Conservation (phyloP, 805 yeast genomes). For the Ogataea glucozyma region DNA sequence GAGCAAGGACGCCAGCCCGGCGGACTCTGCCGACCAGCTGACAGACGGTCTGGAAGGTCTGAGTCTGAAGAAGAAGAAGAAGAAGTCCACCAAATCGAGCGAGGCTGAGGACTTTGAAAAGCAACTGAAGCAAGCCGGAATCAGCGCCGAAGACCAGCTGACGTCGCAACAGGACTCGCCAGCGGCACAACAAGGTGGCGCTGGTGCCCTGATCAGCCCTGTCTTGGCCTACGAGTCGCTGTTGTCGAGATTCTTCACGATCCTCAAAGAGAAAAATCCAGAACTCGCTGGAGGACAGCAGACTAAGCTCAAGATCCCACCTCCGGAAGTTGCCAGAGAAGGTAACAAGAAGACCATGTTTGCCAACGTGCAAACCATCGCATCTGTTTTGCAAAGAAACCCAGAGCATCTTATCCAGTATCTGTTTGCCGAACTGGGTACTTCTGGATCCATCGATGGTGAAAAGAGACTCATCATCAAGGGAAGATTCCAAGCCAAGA, state of each 20-base stretch:
- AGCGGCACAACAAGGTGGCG: conserved; percentile 24
- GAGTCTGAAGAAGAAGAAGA: conserved; percentile 79
- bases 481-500: conserved; percentile 98
- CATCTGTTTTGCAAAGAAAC: conserved; percentile 91
- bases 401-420: conserved; percentile 97
- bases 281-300: conserved; percentile 96
- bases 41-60: conserved; percentile 69
- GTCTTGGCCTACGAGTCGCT: conserved; percentile 67
- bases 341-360: conserved; percentile 96
- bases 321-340: conserved; percentile 95
- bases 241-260: conserved; percentile 79
- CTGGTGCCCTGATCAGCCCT: conserved; percentile 46
- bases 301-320: conserved; percentile 94
- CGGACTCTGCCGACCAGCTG: conserved; percentile 41
- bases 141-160: conserved; percentile 48
- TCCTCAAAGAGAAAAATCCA: conserved; percentile 91
- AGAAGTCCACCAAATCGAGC: conserved; percentile 54
- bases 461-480: conserved; percentile 94
- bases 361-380: conserved; percentile 92
- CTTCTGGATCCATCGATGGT: conserved; percentile 98
- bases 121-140: conserved; percentile 87
- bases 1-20: conserved; percentile 46
- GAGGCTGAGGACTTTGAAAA: conserved; percentile 83
- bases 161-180: neutral
- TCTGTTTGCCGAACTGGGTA: conserved; percentile 97